These are phyloP conservation scores for Coffea humblotiana DNA, from an alignment of 305 asterid genomes.

Conservation along the genomic window DNA sequence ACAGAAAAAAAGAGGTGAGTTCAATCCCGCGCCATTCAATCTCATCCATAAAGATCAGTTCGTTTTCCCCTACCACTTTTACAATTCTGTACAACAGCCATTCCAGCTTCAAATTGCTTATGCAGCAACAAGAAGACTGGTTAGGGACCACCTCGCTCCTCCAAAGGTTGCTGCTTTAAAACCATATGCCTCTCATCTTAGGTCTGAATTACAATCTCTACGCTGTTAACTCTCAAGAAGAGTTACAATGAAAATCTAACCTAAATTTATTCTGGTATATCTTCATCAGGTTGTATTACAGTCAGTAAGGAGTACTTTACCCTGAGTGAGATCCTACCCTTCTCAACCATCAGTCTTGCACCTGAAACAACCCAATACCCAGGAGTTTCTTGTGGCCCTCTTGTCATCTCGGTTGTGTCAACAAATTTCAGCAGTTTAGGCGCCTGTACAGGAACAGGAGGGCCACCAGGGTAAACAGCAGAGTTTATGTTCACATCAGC, in stretches of 20 bases:
- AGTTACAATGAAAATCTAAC: constrained; percentile 19
- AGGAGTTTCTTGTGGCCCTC: constrained; percentile 94
- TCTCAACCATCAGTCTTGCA: constrained; percentile 86
- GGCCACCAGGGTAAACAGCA: constrained; percentile 94
- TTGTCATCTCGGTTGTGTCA: constrained; percentile 84
- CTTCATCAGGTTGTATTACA: constrained; percentile 71
- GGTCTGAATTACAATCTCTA: constrained; percentile 3
- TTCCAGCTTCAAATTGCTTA: constrained; percentile 8
- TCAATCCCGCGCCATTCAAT: neutral
- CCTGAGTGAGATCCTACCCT: constrained; percentile 80
- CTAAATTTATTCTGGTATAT: constrained; percentile 36
- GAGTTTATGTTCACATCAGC: constrained; percentile 91
- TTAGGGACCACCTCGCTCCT: neutral
- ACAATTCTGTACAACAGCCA: constrained; percentile 14
- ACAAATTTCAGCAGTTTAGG: constrained; percentile 83
- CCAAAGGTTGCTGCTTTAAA: constrained; percentile 9
- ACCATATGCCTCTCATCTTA: neutral
- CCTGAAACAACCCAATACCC: constrained; percentile 99
- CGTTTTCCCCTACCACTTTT: neutral
- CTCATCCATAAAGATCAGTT: neutral
- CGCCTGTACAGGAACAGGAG: constrained; percentile 74
- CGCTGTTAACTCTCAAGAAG: constrained; percentile 10
- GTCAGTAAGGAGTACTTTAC: constrained; percentile 83
- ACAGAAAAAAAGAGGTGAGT: neutral
- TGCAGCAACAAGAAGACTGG: neutral